Evolutionary conservation across 2,329 filamentous ascomycete genomes (phyloP), one percentile per base, ranked within the genome.

Genomic region (Botrytis squamosa): DNA sequence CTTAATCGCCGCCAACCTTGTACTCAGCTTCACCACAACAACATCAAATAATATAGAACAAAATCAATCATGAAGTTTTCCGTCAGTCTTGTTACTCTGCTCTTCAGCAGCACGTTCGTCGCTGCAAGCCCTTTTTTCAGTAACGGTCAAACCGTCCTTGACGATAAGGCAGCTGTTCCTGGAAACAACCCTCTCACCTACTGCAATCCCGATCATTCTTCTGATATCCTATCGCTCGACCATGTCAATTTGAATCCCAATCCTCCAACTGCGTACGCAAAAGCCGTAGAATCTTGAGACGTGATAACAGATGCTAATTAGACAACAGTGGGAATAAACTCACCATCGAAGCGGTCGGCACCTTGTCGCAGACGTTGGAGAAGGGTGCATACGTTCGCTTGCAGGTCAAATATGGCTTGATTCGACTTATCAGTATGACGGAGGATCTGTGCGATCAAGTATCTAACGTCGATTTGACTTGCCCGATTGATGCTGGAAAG

Each of bases 381-480:
- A 82, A 94, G 74, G 95, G 94, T 74, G 93, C 95, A 75, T 93
- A 93, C 79, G 92, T 98, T 76, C 86, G 91, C 66, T 83, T 99
- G 59, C 88, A 91, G 77, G 95, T 99, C 84, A 98, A 97, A 85
- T 98, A 97, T 83, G 95, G 95, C 75, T 87, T 97, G 77, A 98
- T 99, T 83, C 93, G 90, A 72, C 88, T 99, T 77, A 90, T 99
- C 83, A 93, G 89, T 83, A 92, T 92, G 77, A 88, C 87, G 77
- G 90, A 91, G 80, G 92, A 97, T 81, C 88, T 98, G 55, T 99
- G 96, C 86, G 93, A 98, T 75, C 92, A 97, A 82, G 89, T 97
- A 77, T 86, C 88, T 82, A 94, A 98, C 78, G 93, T 98, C 63
- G 94, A 98, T 79, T 86, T 98, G 73, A 85, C 93, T 79, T 99